A percentile compares a stretch with the other conserved stretches of the same genome.
phyloP scores from a whole-genome alignment of 2,329 filamentous ascomycete genomes.

The Celoporthe dispersa region DNA sequence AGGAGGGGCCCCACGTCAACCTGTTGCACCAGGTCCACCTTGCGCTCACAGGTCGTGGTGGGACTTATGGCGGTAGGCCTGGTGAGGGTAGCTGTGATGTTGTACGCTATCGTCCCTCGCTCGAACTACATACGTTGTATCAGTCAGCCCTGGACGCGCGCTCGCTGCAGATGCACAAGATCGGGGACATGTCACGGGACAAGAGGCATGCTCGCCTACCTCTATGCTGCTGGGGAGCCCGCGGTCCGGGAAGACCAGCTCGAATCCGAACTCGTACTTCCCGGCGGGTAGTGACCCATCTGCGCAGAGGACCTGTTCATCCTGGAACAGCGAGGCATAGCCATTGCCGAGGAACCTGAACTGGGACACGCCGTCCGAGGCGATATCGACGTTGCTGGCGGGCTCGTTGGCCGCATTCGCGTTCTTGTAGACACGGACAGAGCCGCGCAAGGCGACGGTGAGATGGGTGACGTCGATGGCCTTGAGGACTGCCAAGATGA shows the following conservation, averaged over 20 bases:
- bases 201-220: conserved; percentile 58
- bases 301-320: conserved; percentile 79
- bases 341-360: conserved; percentile 74
- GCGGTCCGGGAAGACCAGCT: conserved; percentile 41
- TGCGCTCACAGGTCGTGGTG: conserved; percentile 78
- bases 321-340: conserved; percentile 80
- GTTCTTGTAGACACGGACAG: conserved; percentile 78
- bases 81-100: conserved; percentile 87
- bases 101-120: conserved; percentile 88
- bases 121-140: conserved; percentile 71
- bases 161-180: conserved; percentile 18
- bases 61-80: conserved; percentile 85
- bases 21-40: conserved; percentile 77
- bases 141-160: not conserved
- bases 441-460: conserved; percentile 77
- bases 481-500: conserved; percentile 74
- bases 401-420: conserved; percentile 58
- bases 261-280: conserved; percentile 73
- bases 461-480: conserved; percentile 79
- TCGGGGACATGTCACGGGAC: not conserved
- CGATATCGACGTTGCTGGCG: conserved; percentile 47
- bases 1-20: conserved; percentile 81
- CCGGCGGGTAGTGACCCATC: conserved; percentile 76
- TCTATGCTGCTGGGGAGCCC: conserved; percentile 88
- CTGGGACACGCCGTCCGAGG: conserved; percentile 39